phyloP scores from a whole-genome alignment of 2,329 filamentous ascomycete genomes.

The Pyricularia grisea region DNA sequence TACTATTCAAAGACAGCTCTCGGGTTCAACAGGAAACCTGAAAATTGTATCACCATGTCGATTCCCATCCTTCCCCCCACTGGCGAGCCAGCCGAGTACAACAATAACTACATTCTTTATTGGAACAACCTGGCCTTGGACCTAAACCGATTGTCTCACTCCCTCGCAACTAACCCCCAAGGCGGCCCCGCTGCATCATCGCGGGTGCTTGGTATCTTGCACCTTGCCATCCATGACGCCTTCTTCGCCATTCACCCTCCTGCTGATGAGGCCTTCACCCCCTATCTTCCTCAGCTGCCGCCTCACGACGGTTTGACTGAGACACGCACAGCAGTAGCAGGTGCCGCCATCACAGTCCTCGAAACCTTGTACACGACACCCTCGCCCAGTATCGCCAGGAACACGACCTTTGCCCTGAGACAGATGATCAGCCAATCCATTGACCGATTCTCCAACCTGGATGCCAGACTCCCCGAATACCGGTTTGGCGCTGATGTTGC shows the following conservation, averaged over 20 bases:
- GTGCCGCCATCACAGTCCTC: constrained; percentile 6
- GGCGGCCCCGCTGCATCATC: constrained; percentile 7
- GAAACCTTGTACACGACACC: constrained; percentile 6
- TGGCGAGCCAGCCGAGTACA: constrained; percentile 7
- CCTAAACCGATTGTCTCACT: constrained; percentile 8
- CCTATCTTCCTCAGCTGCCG: constrained; percentile 6
- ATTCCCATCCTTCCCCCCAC: constrained; percentile 7
- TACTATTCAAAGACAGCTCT: not conserved
- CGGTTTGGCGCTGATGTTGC: not conserved
- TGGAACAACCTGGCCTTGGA: constrained; percentile 8
- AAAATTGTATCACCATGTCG: not conserved
- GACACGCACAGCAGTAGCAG: constrained; percentile 5
- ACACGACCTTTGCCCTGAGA: constrained; percentile 7
- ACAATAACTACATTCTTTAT: constrained; percentile 8
- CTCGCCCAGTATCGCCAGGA: constrained; percentile 4
- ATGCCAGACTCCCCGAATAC: constrained; percentile 2
- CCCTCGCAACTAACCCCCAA: constrained; percentile 6
- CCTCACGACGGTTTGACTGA: constrained; percentile 6
- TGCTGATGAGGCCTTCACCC: constrained; percentile 3
- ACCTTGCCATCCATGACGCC: constrained; percentile 9
- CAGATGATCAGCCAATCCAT: constrained; percentile 5
- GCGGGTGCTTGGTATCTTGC: constrained; percentile 7
- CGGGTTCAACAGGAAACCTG: not conserved
- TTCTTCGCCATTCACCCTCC: constrained; percentile 8
- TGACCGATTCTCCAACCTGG: constrained; percentile 3